Percentiles rank a stretch among this genome's conserved stretches.
These are phyloP conservation scores for Primulina huaijiensis DNA, from an alignment of 257 asterid genomes.

Conservation along the genomic window DNA sequence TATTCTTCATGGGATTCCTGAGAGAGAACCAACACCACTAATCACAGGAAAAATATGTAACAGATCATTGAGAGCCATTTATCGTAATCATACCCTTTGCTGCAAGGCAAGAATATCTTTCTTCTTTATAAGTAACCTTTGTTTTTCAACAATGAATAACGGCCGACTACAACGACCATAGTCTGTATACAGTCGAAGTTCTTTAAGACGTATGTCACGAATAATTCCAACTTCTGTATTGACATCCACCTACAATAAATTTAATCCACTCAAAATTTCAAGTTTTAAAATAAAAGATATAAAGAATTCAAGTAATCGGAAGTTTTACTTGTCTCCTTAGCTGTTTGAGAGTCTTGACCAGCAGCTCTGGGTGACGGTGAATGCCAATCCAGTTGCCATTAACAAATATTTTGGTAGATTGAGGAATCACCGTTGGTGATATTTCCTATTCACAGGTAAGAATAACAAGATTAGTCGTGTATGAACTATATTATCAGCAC, in stretches of 20 bases:
- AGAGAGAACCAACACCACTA: slow-evolving; percentile 17
- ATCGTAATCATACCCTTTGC: slow-evolving; percentile 55
- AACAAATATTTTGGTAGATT: slow-evolving; percentile 48
- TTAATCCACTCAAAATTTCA: background rate
- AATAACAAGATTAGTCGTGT: background rate
- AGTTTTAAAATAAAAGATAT: background rate
- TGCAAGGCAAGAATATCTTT: slow-evolving; percentile 80
- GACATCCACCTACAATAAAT: background rate
- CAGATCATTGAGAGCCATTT: background rate
- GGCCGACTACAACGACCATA: slow-evolving; percentile 99
- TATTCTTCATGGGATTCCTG: slow-evolving; percentile 92
- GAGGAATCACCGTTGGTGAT: slow-evolving; percentile 50
- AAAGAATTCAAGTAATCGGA: background rate
- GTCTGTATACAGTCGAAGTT: slow-evolving; percentile 78
- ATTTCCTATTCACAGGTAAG: slow-evolving; percentile 26
- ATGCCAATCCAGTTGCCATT: slow-evolving; percentile 59
- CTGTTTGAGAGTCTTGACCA: slow-evolving; percentile 49
- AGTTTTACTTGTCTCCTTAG: slow-evolving; percentile 45
- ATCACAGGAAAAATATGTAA: background rate
- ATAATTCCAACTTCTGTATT: background rate
- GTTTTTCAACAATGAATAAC: slow-evolving; percentile 88
- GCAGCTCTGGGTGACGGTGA: slow-evolving; percentile 55
- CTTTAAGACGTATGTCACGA: background rate
- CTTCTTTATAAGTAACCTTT: slow-evolving; percentile 81
- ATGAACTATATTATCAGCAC: background rate